A percentile compares a stretch with the other conserved stretches of the same genome.
These are phyloP conservation scores for Gnomoniopsis sp. DNA, from an alignment of 2,329 filamentous ascomycete genomes.

Conservation along the genomic window DNA sequence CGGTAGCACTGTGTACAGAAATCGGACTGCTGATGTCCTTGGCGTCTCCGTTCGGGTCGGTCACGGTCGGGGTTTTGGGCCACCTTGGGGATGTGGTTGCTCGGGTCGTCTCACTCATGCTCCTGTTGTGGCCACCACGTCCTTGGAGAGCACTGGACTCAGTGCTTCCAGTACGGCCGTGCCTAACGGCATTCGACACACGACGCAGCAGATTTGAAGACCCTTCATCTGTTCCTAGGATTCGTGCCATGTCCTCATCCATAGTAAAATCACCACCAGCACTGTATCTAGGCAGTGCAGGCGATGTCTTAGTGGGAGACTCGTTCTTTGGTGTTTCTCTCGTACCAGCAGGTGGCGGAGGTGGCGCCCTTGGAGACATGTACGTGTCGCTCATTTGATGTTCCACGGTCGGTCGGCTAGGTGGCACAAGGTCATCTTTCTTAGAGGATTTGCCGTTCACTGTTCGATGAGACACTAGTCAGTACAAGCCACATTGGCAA, in stretches of 20 bases:
- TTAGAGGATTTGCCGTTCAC: slow-evolving; percentile 33
- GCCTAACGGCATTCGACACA: slow-evolving; percentile 90
- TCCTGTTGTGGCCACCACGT: slow-evolving; percentile 53
- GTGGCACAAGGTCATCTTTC: slow-evolving; percentile 23
- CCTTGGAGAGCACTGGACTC: slow-evolving; percentile 44
- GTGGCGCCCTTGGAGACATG: slow-evolving; percentile 56
- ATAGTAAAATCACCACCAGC: slow-evolving; percentile 83
- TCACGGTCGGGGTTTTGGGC: slow-evolving; percentile 64
- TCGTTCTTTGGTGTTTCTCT: slow-evolving; percentile 47
- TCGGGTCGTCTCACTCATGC: slow-evolving; percentile 65
- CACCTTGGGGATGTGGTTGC: slow-evolving; percentile 63
- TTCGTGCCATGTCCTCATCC: slow-evolving; percentile 93
- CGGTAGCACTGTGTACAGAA: slow-evolving; percentile 53
- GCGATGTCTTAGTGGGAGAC: slow-evolving; percentile 52
- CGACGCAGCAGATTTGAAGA: slow-evolving; percentile 79
- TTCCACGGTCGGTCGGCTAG: slow-evolving; percentile 31
- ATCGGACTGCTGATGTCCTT: slow-evolving; percentile 72
- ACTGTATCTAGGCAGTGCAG: slow-evolving; percentile 71
- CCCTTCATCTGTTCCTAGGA: slow-evolving; percentile 73
- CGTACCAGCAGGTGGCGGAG: slow-evolving; percentile 39
- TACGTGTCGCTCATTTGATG: slow-evolving; percentile 50
- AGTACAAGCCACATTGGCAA: slow-evolving; percentile 15
- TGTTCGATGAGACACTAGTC: slow-evolving; percentile 20
- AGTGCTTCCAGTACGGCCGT: slow-evolving; percentile 84
- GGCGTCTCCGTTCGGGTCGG: slow-evolving; percentile 45